Base-by-base conservation (phyloP, 208 protist species). In the Phytomonas serpens region DNA sequence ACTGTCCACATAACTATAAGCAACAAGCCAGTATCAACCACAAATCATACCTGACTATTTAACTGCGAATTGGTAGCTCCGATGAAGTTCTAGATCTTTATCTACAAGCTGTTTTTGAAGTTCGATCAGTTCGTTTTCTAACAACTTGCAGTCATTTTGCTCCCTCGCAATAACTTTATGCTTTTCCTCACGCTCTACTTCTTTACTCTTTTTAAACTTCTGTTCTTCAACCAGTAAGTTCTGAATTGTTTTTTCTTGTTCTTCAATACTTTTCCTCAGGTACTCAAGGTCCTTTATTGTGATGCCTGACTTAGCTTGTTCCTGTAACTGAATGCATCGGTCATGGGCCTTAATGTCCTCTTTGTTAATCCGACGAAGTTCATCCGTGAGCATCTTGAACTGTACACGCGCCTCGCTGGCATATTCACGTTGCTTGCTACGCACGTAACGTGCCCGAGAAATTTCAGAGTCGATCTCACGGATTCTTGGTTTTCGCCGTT, bases 291-390 rank as follows among this genome's bases (percentile, higher is more conserved):
- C 83, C 31, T 82, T 78, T n/a, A 83, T 83, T 30, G 78, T 79
- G 27, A 89, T 78, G 37, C 77, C 82, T n/a, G 85, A 63, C 68
- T 87, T 80, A 2, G 87, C 36, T 75, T 86, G 80, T 30, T 82
- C 78, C 68, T 91, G 84, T 67, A 93, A 65, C 16, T 65, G 61
- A 4, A 80, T 81, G 38, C 71, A 86, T 52, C 83, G 84, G 57
- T 87, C 72, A 71, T 91, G 90, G 31, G 80, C 68, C 47, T 90
- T 79, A 32, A 84, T 72, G 77, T 93, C 85, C 52, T 76, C 69
- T 67, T 77, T 84, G 68, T 87, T 75, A 7, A 85, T 19, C 3
- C 23, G 68, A 10, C 83, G 78, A 61, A 92, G 77, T 57, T 87
- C 71, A 33, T 88, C 86, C 66, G 64, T 80, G 2, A 91, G 78